Conservation (phyloP, 2,329 filamentous ascomycete genomes). For the Phaeosphaeriaceae sp. region DNA sequence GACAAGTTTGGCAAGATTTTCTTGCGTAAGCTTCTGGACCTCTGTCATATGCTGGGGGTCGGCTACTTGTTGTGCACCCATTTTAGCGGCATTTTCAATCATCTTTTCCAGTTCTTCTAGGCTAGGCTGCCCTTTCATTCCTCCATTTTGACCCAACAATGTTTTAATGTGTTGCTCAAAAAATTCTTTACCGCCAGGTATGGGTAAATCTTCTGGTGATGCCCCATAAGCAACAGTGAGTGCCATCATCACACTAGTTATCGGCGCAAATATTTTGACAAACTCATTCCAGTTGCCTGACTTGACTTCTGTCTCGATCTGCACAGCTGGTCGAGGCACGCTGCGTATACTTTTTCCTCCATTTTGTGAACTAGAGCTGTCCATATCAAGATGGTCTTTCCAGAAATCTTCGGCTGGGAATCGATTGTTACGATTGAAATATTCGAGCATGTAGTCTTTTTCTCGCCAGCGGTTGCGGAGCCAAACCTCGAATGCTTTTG, state of each 20-base stretch:
- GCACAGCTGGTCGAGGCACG: constrained; percentile 47
- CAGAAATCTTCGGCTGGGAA: constrained; percentile 73
- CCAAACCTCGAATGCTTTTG: constrained; percentile 81
- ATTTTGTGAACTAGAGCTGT: constrained; percentile 37
- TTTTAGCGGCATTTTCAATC: constrained; percentile 43
- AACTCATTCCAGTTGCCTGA: constrained; percentile 59
- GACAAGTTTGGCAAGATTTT: constrained; percentile 46
- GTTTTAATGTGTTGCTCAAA: constrained; percentile 45
- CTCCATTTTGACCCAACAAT: constrained; percentile 36
- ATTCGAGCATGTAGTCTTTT: constrained; percentile 87
- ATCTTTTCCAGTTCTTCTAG: constrained; percentile 47
- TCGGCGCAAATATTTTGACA: constrained; percentile 58
- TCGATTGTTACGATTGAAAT: constrained; percentile 73
- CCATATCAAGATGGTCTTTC: constrained; percentile 50
- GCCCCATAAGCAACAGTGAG: constrained; percentile 53
- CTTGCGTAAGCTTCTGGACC: constrained; percentile 43
- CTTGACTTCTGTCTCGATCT: constrained; percentile 58
- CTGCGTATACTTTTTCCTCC: constrained; percentile 43
- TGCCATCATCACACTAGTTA: constrained; percentile 58
- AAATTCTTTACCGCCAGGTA: constrained; percentile 44
- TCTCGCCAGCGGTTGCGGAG: constrained; percentile 86
- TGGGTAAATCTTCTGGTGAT: constrained; percentile 41
- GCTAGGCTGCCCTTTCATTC: constrained; percentile 42
- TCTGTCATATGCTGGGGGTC: constrained; percentile 31
- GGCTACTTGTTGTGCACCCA: constrained; percentile 41